These are phyloP conservation scores for Apiospora pterosperma DNA, from an alignment of 2,329 filamentous ascomycete species.

Conservation along the genomic window DNA sequence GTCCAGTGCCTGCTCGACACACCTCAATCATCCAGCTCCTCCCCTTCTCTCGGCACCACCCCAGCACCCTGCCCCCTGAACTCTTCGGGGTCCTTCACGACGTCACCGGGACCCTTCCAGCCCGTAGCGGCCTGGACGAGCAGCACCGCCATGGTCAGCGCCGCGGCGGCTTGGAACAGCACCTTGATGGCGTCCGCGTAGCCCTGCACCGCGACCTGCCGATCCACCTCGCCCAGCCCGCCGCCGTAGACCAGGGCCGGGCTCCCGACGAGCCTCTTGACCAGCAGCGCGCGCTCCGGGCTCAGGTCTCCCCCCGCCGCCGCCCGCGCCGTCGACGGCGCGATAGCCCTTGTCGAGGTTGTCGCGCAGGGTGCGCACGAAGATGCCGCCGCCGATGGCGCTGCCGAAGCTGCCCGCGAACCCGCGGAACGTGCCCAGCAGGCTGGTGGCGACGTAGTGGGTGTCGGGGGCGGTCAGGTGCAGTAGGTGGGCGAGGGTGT, in stretches of 20 bases:
- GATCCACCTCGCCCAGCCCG: conserved; percentile 37
- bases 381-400: conserved; percentile 74
- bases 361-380: conserved; percentile 57
- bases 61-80: background rate
- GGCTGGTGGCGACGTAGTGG: conserved; percentile 72
- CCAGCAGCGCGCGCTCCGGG: conserved; percentile 33
- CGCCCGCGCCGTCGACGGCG: conserved; percentile 36
- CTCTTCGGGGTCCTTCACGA: conserved; percentile 52
- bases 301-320: conserved; percentile 22
- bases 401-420: conserved; percentile 81
- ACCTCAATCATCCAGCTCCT: background rate
- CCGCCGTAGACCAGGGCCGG: conserved; percentile 46
- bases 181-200: conserved; percentile 44
- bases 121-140: conserved; percentile 48
- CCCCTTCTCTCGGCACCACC: background rate
- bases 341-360: conserved; percentile 57
- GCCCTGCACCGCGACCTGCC: conserved; percentile 40
- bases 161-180: conserved; percentile 46
- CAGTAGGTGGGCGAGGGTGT: conserved; percentile 75
- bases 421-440: conserved; percentile 76
- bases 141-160: conserved; percentile 39
- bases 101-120: conserved; percentile 38
- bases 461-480: conserved; percentile 64
- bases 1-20: background rate
- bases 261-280: conserved; percentile 46